phyloP scores from a whole-genome alignment of 768 basidiomycete species.

The Cyclocybe cylindracea region DNA sequence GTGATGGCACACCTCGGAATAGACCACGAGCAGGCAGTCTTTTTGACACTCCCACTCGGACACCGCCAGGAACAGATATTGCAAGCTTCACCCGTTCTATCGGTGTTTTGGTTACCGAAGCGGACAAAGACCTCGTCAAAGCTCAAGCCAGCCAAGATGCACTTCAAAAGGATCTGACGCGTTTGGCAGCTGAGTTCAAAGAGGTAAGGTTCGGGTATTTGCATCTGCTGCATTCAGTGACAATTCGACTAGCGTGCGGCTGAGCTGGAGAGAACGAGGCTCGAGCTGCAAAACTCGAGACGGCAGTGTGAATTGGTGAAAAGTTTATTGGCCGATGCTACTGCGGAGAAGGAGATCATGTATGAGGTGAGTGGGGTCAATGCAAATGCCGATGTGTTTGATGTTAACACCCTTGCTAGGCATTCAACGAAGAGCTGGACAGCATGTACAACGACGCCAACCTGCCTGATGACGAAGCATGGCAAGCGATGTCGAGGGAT shows the following conservation, averaged over 20 bases:
- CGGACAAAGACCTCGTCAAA: constrained; percentile 55
- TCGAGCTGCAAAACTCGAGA: constrained; percentile 68
- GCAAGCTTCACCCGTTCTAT: constrained; percentile 45
- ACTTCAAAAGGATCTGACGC: constrained; percentile 51
- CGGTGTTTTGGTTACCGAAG: constrained; percentile 54
- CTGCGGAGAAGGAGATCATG: constrained; percentile 89
- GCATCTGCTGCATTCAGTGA: not conserved
- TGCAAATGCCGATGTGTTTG: not conserved
- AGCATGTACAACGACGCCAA: constrained; percentile 86
- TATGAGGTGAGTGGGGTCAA: constrained; percentile 65
- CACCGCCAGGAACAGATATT: constrained; percentile 22
- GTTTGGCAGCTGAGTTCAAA: constrained; percentile 51
- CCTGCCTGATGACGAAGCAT: constrained; percentile 83
- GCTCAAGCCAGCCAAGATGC: constrained; percentile 56
- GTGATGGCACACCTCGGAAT: constrained; percentile 49
- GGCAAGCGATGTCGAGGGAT: constrained; percentile 74
- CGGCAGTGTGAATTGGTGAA: constrained; percentile 82
- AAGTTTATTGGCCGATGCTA: constrained; percentile 72
- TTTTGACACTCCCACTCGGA: constrained; percentile 28
- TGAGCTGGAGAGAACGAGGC: constrained; percentile 63
- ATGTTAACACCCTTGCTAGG: constrained; percentile 40
- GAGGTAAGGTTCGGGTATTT: constrained; percentile 44
- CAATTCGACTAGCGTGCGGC: constrained; percentile 43
- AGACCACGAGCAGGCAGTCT: constrained; percentile 43
- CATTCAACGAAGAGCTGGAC: constrained; percentile 93